Evolutionary conservation across 441 rosid species (phyloP), one percentile per base, ranked within the genome.

Genomic region (Populus hybrid): DNA sequence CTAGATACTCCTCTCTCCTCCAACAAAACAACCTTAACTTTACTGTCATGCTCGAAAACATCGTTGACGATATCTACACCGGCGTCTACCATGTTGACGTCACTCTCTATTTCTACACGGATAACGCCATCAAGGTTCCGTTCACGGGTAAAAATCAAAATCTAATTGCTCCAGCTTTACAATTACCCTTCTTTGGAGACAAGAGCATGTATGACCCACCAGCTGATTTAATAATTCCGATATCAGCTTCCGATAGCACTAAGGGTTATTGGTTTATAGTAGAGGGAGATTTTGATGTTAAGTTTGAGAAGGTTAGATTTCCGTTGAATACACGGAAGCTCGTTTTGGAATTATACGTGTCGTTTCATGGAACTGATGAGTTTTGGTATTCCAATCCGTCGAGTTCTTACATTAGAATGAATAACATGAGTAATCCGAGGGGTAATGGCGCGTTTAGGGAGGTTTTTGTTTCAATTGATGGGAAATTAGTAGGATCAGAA

Each of bases 381-480:
- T 93, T 93, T 57, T 93, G 99, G 99, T 94, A 93, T 75, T 90
- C 95, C 7, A 93, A 94, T 70, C 99, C 94, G 21, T 91, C 99
- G 6, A 53, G 87, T 79, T 82, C 90, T 8, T 94, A 93, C 76
- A 82, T 93, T 26, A 72, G 30, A 74, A 79, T 76, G 67, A 94
- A 94, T 79, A 88, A 90, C 70, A 66, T 92, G 76, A 90, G 85
- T 0, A 90, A 84, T 1, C 78, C 72, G n/a, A 89, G 93, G 0
- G 95, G 95, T 10, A 90, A 92, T 35, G 95, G 97, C 16, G 91
- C 95, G 9, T 92, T 78, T 76, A 68, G 98, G 73, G 95, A 92
- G 83, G 92, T 93, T 70, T 79, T 85, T 46, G 87, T 91, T 36
- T 86, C 86, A 12, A 86, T 94, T 28, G 98, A 94, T 20, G 90